phyloP scores from a whole-genome alignment of 345 rosid species.

The Sapria himalayana region DNA sequence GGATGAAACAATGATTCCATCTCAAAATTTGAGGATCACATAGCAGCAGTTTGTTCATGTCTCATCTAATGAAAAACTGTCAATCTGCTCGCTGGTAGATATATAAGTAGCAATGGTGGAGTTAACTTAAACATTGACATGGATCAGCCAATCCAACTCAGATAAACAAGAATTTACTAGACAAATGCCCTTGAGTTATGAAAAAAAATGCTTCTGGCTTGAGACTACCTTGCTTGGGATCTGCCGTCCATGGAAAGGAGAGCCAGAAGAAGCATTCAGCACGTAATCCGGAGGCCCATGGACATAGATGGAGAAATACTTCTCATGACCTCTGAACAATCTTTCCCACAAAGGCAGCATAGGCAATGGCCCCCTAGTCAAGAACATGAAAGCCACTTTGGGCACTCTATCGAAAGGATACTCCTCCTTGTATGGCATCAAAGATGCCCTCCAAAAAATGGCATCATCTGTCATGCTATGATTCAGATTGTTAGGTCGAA shows the following conservation, averaged over 20 bases:
- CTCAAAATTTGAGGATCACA: no score
- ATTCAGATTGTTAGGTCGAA: slow-evolving; percentile 26
- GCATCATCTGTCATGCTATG: slow-evolving; percentile 43
- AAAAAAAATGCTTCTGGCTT: no score
- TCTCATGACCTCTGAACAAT: slow-evolving; percentile 47
- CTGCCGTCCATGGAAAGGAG: slow-evolving; percentile 46
- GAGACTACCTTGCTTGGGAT: slow-evolving; percentile 65
- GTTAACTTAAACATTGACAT: no score
- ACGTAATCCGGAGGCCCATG: slow-evolving; percentile 33
- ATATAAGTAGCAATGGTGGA: no score
- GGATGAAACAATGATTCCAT: no score
- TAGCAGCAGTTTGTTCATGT: no score
- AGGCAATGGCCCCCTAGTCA: slow-evolving; percentile 82
- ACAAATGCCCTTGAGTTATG: no score
- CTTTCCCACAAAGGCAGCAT: slow-evolving; percentile 82
- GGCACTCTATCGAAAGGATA: slow-evolving; percentile 51
- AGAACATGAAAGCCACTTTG: slow-evolving; percentile 72
- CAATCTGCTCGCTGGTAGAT: no score
- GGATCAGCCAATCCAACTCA: no score
- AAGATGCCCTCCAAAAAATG: slow-evolving; percentile 75
- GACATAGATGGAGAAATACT: slow-evolving; percentile 38
- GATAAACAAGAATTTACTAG: no score
- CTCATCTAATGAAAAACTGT: no score
- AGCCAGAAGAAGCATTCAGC: slow-evolving; percentile 33
- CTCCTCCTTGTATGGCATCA: slow-evolving; percentile 41